Evolutionary conservation across 805 yeast species (phyloP).

Genomic region (Ogataea salicorniae): DNA sequence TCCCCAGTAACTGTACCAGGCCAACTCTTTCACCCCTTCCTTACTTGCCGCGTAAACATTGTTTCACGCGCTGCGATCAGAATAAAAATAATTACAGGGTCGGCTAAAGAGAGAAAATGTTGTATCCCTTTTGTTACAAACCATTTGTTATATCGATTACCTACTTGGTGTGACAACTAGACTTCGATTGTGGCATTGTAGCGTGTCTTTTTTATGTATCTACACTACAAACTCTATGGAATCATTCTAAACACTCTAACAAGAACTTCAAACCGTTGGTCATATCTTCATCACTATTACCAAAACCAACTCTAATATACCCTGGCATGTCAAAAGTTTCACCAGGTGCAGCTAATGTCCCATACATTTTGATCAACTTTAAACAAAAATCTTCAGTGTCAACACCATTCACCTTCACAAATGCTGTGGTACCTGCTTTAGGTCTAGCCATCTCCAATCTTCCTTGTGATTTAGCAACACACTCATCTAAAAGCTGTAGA

Average conservation of each 20-base stretch:
- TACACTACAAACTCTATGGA: neutral
- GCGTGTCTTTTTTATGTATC: neutral
- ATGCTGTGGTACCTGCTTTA: constrained; percentile 43
- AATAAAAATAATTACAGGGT: no score
- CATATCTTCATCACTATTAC: constrained; percentile 35
- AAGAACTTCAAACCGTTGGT: constrained; percentile 27
- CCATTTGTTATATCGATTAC: no score
- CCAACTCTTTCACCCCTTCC: no score
- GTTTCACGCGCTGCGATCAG: no score
- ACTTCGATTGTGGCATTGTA: no score
- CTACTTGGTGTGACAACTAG: no score
- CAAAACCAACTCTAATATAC: constrained; percentile 44
- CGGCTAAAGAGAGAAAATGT: no score
- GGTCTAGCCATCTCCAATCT: constrained; percentile 39
- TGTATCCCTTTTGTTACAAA: no score
- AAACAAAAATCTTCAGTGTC: constrained; percentile 31
- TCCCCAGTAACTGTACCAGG: no score
- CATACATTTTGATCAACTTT: constrained; percentile 32
- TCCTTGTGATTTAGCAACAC: constrained; percentile 30
- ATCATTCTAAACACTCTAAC: neutral
- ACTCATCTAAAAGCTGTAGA: constrained; percentile 31
- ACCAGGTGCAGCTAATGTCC: constrained; percentile 43
- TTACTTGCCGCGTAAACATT: no score
- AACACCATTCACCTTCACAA: constrained; percentile 32
- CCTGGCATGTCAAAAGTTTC: constrained; percentile 41